Base-by-base conservation (phyloP, 805 yeast genomes). In the Wickerhamiella nectarea region DNA sequence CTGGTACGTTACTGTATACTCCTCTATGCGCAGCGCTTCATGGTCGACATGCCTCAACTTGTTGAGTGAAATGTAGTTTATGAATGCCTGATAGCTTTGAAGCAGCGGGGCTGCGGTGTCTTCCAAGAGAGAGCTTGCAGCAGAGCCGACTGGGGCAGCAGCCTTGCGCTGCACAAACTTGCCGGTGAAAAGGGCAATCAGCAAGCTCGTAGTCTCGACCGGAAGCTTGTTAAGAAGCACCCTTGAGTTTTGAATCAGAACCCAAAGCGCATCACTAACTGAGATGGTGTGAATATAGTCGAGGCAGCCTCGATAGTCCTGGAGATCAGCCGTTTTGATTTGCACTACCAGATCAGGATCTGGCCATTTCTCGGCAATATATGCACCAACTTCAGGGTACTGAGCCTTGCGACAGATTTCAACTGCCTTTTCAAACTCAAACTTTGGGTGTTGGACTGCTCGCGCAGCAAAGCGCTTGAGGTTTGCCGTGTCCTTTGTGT, bases 171-270 rank as follows among this genome's bases (percentile, higher is more conserved):
- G 80, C 22, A 62, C 65, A 57, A 79, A 89, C 44, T 74, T 76
- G 0, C 96, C 96, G 0, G 97, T 89, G 57, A 89, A 91, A 0
- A 89, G 80, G 22, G 81, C 80, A 41, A 91, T 86, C 46, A 89
- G 65, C 29, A 91, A 61, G 24, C 78, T 78, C 1, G 95, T 86
- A 0, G 94, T 80, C 45, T 80, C 85, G 46, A 80, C 72, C 0
- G 97, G 96, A 31, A 75, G 62, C 37, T 67, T 57, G 29, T 80
- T 81, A 38, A 89, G 65, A 22, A 89, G 62, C 1, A 62, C 54
- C 47, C 82, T 76, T 3, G 89, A 78, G 53, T 72, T 75, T 22
- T 77, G 76, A 6, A 77, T 71, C 40, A 87, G 63, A 7, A 83
- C 76, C 34, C 89, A 64, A 22, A 87, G 62, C 3, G 85, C 73